Evolutionary conservation across 768 basidiomycete species (phyloP), one percentile per base, ranked within the genome.

Genomic region (Boletus patriciae): DNA sequence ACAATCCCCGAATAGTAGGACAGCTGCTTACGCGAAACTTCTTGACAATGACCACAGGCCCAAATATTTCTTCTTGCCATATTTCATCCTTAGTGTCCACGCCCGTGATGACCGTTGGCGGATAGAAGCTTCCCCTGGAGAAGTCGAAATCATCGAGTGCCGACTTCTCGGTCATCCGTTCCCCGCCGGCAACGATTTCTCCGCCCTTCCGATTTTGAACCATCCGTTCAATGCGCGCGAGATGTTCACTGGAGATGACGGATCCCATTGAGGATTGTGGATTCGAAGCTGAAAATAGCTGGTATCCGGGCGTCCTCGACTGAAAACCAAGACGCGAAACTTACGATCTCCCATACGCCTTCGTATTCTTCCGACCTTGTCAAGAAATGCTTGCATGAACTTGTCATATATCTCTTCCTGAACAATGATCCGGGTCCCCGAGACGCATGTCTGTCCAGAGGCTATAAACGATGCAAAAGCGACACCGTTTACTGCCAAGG

Each of bases 401-500:
- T 72, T 70, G 44, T 89, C 81, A 60, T 90, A 92, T 45, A 93
- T 78, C 10, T 71, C 68, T 42, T 84, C 81, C 54, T 93, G 90
- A 8, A 94, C 73, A 6, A 93, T 76, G 19, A 94, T 76, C n/a
- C 92, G 82, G 13, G 90, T 86, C n/a, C 90, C 92, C 2, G 92
- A 93, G n/a, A 94, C 87, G 57, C 92, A 93, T 10, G 92, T 93
- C 74, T 94, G 92, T 4, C 92, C 92, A 23, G 90, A 91, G 1
- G 92, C 92, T 48, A 94, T 76, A 63, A 94, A 94, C 1, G 87
- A 83, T 11, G 90, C 87, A 65, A 94, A 94, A 0, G 90, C 87
- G 7, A 83, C 83, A 18, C 92, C 92, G 59, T 94, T 93, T 21
- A 90, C 87, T 0, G 92, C 87, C n/a, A 82, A 79, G 21, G 74